A percentile compares a stretch with the other conserved stretches of the same genome.
Evolutionary conservation across 768 basidiomycete species (phyloP).

Genomic region (Botryobasidium botryosum): DNA sequence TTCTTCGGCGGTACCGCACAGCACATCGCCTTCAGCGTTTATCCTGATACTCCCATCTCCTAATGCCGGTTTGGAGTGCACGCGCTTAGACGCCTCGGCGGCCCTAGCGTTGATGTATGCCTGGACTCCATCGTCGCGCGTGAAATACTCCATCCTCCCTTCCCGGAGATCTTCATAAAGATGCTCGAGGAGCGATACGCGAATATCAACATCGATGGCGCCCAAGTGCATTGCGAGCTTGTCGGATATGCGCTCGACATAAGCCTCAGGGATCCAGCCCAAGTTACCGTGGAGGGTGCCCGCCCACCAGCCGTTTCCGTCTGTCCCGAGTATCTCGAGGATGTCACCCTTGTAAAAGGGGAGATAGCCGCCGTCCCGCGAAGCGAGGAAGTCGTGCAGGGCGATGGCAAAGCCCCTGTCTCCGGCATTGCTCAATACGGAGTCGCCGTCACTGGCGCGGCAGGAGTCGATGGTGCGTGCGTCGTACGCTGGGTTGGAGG

Average conservation of each 20-base stretch:
- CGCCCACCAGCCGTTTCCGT: conserved; percentile 8
- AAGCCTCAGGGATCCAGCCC: conserved; percentile 5
- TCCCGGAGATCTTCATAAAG: too few species aligned
- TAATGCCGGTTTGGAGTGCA: conserved; percentile 44
- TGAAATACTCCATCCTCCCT: too few species aligned
- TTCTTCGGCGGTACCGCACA: conserved; percentile 51
- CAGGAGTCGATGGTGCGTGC: too few species aligned
- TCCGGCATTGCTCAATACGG: too few species aligned
- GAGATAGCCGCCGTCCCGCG: too few species aligned
- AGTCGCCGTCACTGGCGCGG: too few species aligned
- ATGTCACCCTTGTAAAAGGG: conserved; percentile 7
- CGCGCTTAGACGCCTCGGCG: conserved; percentile 27
- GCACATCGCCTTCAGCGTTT: conserved; percentile 46
- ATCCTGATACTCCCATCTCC: conserved; percentile 41
- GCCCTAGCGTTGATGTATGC: conserved; percentile 24
- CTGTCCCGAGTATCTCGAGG: conserved; percentile 5
- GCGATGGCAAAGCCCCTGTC: too few species aligned
- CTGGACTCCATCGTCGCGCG: conserved; percentile 28
- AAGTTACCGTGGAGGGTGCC: not conserved
- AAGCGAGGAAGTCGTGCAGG: too few species aligned
- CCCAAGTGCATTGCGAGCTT: too few species aligned
- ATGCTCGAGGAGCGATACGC: too few species aligned
- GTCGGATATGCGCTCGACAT: conserved; percentile 7
- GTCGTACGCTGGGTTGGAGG: too few species aligned
- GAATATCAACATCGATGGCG: too few species aligned